Evolutionary conservation across 352 stramenopile species (phyloP), one percentile per base, ranked within the genome.

Genomic region (Pythium coloratum): DNA sequence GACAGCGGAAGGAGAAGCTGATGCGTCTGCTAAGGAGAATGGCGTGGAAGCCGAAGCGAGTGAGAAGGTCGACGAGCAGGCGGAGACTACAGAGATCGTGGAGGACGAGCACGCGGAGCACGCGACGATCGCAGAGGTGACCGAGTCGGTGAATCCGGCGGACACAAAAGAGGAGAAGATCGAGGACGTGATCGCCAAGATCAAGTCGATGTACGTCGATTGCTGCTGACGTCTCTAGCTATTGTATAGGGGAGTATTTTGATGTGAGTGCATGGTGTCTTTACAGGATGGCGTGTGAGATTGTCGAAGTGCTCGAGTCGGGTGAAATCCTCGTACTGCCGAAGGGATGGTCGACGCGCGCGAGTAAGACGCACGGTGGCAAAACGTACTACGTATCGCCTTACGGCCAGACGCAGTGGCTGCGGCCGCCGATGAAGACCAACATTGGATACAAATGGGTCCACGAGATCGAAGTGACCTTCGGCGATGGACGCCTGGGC

Each of bases 351-450:
- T 82, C 83, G 2, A 92, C 82, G 20, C 83, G 86, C 8, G 78
- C 86, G 58, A 94, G 84, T 66, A 90, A 90, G 64, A 91, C 85
- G n/a, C 86, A 94, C 59, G 81, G 85, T 34, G 84, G 84, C 20
- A 92, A 93, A 72, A 90, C 71, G n/a, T 96, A 96, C 55, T 96
- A 88, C 62, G 87, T 96, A 30, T 92, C 82, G 18, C 88, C 88
- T 10, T 91, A 89, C 46, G 88, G 88, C 34, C 82, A 94, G 42
- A 93, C 88, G 12, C 84, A 92, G 57, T 96, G 88, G 88, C 57
- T 96, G 8, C 86, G 84, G 2, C 88, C 88, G 33, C 83, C 83
- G 1, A 81, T 95, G 71, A 85, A 86, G 64, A 92, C 88, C 10
- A 66, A 76, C 33, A 73, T 90, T 50, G 77, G 78, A 3, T 94